Base-by-base conservation (phyloP, 164 flowering plant genomes). In the Brasenia schreberi region DNA sequence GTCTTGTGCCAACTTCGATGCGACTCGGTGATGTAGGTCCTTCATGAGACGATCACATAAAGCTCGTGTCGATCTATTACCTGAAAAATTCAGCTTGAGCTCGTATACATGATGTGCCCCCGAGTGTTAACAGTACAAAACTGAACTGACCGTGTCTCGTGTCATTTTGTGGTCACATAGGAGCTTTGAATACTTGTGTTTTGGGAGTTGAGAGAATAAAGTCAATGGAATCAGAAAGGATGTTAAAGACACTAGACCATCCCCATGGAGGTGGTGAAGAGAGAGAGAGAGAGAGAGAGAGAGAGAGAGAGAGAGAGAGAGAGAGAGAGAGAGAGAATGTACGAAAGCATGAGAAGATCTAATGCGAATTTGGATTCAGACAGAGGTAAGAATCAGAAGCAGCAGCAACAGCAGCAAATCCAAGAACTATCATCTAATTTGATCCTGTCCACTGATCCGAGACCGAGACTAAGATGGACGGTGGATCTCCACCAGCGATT, bases 391-490 rank as follows among this genome's bases (percentile, higher is more conserved):
- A 49, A 49, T 14, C 56, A 49, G 56, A 14, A 49, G 56, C 14
- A 49, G 56, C 56, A 49, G 56, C 14, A 49, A 14, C 56, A 49
- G 16, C 56, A 49, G 16, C 56, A 49, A 49, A 9, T 18, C 43
- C 33, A 14, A 16, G 65, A 63, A 23, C 39, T 33, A 3, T 63
- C 65, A 5, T 63, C 45, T 7, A 18, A 42, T 18, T 39, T 63
- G 42, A 63, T 63, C 65, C n/a, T 63, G 65, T 39, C 65, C 33
- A 39, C 65, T 9, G 65, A 63, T 63, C 65, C 65, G 12, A 18
- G 43, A 65, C 85, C 85, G n/a, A 79, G 85, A 6, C 81, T 82
- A 43, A 71, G 85, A 43, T 82, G 85, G 85, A 82, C 85, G 5
- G 74, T 81, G 44, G 85, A 82, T 69, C 83, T 82, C 52, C 85